phyloP scores from a whole-genome alignment of 768 basidiomycete genomes.

The Russula sp. region DNA sequence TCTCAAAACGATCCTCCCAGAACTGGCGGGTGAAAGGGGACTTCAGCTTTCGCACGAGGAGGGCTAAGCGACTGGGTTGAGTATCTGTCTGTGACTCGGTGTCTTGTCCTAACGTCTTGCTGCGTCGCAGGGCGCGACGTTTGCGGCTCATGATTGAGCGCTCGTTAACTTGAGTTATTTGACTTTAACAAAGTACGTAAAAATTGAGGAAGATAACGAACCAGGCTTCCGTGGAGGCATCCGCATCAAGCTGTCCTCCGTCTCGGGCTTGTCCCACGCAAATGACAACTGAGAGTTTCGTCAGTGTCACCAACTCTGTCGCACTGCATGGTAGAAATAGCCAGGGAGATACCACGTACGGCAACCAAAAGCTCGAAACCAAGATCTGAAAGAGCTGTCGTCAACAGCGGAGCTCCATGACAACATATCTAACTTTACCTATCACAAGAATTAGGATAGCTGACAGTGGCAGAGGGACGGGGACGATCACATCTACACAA shows the following conservation, averaged over 20 bases:
- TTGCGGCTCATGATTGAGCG: conserved; percentile 49
- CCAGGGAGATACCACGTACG: conserved; percentile 34
- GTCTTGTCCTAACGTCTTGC: conserved; percentile 48
- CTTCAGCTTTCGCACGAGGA: conserved; percentile 36
- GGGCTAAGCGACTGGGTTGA: conserved; percentile 38
- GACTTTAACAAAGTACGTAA: neutral
- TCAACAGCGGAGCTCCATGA: neutral
- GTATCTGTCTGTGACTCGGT: conserved; percentile 45
- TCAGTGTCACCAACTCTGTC: neutral
- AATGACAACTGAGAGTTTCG: conserved; percentile 47
- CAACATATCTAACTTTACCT: conserved; percentile 35
- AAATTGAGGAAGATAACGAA: conserved; percentile 24
- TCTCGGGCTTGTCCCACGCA: conserved; percentile 68
- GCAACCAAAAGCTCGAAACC: conserved; percentile 65
- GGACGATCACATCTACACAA: conserved; percentile 54
- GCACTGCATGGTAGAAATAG: neutral
- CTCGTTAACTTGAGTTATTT: conserved; percentile 42
- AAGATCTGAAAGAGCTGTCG: conserved; percentile 42
- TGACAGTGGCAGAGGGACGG: conserved; percentile 57
- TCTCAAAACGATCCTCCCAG: conserved; percentile 54
- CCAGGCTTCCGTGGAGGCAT: conserved; percentile 62
- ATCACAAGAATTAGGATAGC: conserved; percentile 69
- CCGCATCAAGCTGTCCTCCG: conserved; percentile 59
- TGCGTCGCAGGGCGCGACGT: conserved; percentile 50
- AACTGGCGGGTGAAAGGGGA: conserved; percentile 51